These are phyloP conservation scores for Penicillium sp. DNA, from an alignment of 2,329 filamentous ascomycete genomes.

Conservation along the genomic window DNA sequence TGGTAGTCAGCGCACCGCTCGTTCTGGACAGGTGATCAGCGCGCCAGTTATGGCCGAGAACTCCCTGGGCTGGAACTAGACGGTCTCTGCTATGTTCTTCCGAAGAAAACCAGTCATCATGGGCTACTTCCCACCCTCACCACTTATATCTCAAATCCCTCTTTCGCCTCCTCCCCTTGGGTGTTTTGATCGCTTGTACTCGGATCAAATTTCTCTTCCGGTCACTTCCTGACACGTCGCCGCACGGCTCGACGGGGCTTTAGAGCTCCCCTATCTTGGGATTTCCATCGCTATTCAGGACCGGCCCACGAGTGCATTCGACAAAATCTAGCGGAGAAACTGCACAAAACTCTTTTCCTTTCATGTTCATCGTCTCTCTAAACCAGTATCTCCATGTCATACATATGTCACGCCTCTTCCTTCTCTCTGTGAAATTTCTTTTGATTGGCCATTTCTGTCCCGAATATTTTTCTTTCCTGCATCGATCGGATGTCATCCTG, in stretches of 20 bases:
- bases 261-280: background rate
- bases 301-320: no score
- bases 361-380: slow-evolving; percentile 19
- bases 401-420: slow-evolving; percentile 20
- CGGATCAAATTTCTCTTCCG: background rate
- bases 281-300: background rate
- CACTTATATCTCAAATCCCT: background rate
- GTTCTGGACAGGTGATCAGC: slow-evolving; percentile 66
- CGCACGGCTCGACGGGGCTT: background rate
- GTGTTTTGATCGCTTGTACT: no score
- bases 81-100: slow-evolving; percentile 5
- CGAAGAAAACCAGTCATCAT: slow-evolving; percentile 13
- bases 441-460: slow-evolving; percentile 15
- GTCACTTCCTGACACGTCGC: background rate
- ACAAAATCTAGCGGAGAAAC: slow-evolving; percentile 5
- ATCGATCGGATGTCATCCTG: slow-evolving; percentile 13
- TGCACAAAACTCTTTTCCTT: slow-evolving; percentile 22
- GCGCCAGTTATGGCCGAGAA: slow-evolving; percentile 90
- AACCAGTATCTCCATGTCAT: slow-evolving; percentile 16
- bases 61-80: slow-evolving; percentile 90
- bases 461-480: slow-evolving; percentile 6
- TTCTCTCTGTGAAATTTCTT: slow-evolving; percentile 20
- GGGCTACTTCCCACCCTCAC: background rate
- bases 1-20: slow-evolving; percentile 61
- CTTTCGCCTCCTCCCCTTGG: no score